These are phyloP conservation scores for Diaporthe vaccinii DNA, from an alignment of 2,329 filamentous ascomycete genomes.

Conservation along the genomic window DNA sequence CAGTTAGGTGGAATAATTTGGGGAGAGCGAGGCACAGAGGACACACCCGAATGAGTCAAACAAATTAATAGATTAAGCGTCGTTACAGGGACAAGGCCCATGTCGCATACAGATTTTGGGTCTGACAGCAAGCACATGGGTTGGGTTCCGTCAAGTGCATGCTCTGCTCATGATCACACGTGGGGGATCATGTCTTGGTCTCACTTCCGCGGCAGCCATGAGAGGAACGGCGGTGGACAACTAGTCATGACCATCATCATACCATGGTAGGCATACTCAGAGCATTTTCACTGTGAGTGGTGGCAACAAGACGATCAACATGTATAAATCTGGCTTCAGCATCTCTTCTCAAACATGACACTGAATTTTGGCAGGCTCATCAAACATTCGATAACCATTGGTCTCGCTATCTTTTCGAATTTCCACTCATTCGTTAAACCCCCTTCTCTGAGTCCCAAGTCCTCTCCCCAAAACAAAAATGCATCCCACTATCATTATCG, in stretches of 20 bases:
- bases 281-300: neutral
- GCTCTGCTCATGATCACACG: neutral
- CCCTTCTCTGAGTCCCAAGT: fast-evolving
- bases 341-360: neutral
- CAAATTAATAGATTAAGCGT: neutral
- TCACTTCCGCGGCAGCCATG: neutral
- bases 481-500: neutral
- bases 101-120: neutral
- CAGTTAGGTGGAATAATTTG: neutral
- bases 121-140: neutral
- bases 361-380: neutral
- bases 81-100: neutral
- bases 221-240: neutral
- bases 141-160: neutral
- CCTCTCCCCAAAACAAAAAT: neutral
- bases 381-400: neutral
- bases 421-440: neutral
- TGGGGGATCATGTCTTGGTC: neutral
- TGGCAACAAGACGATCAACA: neutral
- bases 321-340: neutral
- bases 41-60: neutral
- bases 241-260: neutral
- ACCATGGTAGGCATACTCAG: no score
- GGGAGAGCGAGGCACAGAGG: neutral
- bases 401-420: neutral